Conservation (phyloP, 2,329 filamentous ascomycete species). For the Anthostomella pinea region DNA sequence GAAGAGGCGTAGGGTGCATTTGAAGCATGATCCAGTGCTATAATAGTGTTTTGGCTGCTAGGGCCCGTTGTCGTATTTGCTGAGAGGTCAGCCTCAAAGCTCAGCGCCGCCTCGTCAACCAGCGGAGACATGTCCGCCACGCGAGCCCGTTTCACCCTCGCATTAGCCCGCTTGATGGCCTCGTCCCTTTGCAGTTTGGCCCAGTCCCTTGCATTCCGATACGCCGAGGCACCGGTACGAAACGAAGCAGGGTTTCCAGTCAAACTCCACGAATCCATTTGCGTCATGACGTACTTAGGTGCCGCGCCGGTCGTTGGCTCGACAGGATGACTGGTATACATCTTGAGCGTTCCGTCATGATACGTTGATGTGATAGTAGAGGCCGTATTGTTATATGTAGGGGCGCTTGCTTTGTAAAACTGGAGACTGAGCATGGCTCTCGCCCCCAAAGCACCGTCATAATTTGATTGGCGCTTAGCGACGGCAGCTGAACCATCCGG, state of each 20-base stretch:
- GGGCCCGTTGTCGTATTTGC: too few species aligned
- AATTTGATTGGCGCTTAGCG: slow-evolving; percentile 22
- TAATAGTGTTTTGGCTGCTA: not conserved
- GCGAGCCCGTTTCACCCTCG: not conserved
- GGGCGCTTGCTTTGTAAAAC: slow-evolving; percentile 1
- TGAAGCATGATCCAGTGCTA: not conserved
- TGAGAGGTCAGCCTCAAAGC: too few species aligned
- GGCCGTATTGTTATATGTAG: slow-evolving; percentile 1
- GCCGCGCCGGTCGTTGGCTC: not conserved
- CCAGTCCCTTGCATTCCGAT: slow-evolving; percentile 6
- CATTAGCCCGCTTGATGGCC: slow-evolving; percentile 3
- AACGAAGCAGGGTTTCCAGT: slow-evolving; percentile 2
- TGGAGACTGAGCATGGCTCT: slow-evolving; percentile 6
- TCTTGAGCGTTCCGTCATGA: not conserved
- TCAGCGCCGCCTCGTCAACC: too few species aligned
- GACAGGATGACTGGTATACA: slow-evolving; percentile 4
- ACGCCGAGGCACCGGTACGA: not conserved
- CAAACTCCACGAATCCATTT: slow-evolving; percentile 2
- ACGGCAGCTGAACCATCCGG: slow-evolving; percentile 12
- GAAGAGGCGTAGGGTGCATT: not conserved
- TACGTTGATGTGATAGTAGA: slow-evolving; percentile 4
- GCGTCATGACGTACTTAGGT: slow-evolving; percentile 3
- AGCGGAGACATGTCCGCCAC: too few species aligned
- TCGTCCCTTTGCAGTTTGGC: slow-evolving; percentile 2
- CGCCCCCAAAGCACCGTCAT: slow-evolving; percentile 2